A percentile compares a stretch with the other conserved stretches of the same genome.
Conservation (phyloP, 1,284 basidiomycete species). For the Lentinula novae-zelandiae region DNA sequence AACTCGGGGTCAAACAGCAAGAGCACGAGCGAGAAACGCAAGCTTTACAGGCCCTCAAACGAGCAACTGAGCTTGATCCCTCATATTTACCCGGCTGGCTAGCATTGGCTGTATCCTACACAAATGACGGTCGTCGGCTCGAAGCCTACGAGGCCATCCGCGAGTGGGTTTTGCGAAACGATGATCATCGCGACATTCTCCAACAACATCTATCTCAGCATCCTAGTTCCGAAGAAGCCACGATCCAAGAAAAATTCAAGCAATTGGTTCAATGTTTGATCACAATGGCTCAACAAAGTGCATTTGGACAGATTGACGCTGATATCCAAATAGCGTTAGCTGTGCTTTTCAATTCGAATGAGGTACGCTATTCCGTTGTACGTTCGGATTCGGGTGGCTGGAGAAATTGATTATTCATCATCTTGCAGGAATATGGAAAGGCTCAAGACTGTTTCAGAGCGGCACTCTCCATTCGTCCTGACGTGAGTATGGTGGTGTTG, state of each 20-base stretch:
- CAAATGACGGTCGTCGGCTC: constrained; percentile 82
- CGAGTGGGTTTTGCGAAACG: constrained; percentile 73
- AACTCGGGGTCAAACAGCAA: constrained; percentile 95
- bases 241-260: constrained; percentile 41
- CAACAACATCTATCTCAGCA: constrained; percentile 33
- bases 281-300: constrained; percentile 53
- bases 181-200: constrained; percentile 51
- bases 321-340: constrained; percentile 96
- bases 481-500: constrained; percentile 46
- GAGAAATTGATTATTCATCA: neutral
- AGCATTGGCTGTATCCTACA: constrained; percentile 88
- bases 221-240: constrained; percentile 27
- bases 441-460: constrained; percentile 94
- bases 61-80: constrained; percentile 81
- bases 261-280: constrained; percentile 62
- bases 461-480: constrained; percentile 83
- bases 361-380: constrained; percentile 42
- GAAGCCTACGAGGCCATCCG: constrained; percentile 78
- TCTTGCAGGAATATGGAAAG: constrained; percentile 76
- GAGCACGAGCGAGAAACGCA: constrained; percentile 95
- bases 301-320: constrained; percentile 70
- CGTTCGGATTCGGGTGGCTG: neutral
- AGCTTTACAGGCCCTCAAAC: constrained; percentile 83
- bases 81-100: constrained; percentile 81
- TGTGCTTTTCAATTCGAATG: constrained; percentile 88